phyloP scores from a whole-genome alignment of 108 stramenopile species.

The Licmophora abbreviata region DNA sequence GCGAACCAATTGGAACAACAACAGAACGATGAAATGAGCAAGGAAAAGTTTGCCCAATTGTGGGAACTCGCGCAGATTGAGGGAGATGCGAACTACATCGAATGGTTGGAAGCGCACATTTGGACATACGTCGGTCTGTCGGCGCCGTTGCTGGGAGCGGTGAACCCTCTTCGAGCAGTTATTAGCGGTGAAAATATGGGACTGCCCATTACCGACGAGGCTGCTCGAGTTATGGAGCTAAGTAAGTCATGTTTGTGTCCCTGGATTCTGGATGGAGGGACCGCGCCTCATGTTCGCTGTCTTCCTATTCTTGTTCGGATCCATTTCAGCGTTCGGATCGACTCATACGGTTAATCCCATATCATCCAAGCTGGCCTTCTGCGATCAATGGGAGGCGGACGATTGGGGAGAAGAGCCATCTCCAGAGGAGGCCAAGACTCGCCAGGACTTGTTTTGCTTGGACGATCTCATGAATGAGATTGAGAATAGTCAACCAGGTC shows the following conservation, averaged over 20 bases:
- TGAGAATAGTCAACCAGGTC: slow-evolving; percentile 19
- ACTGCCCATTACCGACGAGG: slow-evolving; percentile 67
- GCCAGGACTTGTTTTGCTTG: slow-evolving; percentile 47
- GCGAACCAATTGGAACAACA: slow-evolving; percentile 7
- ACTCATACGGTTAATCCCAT: slow-evolving; percentile 73
- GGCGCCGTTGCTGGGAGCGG: slow-evolving; percentile 73
- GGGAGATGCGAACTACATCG: slow-evolving; percentile 65
- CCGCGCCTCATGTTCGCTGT: not conserved
- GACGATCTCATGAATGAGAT: slow-evolving; percentile 69
- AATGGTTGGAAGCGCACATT: slow-evolving; percentile 38
- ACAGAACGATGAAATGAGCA: not conserved
- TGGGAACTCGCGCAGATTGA: slow-evolving; percentile 68
- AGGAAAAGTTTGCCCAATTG: slow-evolving; percentile 20
- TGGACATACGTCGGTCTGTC: slow-evolving; percentile 70
- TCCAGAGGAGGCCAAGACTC: not conserved
- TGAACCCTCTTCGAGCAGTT: slow-evolving; percentile 77
- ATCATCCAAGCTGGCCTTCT: slow-evolving; percentile 61
- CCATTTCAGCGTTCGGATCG: slow-evolving; percentile 52
- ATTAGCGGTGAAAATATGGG: slow-evolving; percentile 88
- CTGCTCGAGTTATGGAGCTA: slow-evolving; percentile 65
- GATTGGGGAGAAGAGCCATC: not conserved
- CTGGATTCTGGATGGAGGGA: not conserved
- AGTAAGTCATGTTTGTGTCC: slow-evolving; percentile 27
- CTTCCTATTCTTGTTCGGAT: slow-evolving; percentile 1
- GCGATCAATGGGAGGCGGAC: slow-evolving; percentile 22